Base-by-base conservation (phyloP, 1,284 basidiomycete species). In the Ustilago trichophora region DNA sequence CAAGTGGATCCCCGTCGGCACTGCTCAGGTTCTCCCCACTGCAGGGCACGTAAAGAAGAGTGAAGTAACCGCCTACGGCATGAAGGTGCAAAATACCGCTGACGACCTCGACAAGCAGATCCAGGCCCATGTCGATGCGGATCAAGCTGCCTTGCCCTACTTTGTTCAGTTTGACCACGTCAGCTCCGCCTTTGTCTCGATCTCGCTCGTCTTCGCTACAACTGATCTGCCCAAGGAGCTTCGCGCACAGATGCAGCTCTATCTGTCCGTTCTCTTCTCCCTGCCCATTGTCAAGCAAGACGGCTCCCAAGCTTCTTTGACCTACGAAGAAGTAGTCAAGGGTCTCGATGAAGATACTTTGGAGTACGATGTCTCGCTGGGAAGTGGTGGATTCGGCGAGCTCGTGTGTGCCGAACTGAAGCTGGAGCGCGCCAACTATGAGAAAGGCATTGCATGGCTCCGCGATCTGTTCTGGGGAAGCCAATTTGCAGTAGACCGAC, bases 1-100 rank as follows among this genome's bases (percentile, higher is more conserved):
- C 74, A 88, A 90, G 6, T 98, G 95, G 93, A 94, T 98, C 56
- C 88, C 91, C 1, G 93, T 98, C 3, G 88, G 93, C 73, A 95
- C 89, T 7, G 81, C 80, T 2, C 57, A 57, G 24, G 47, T 42
- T 4, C 27, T 44, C 9, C 56, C 58, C 6, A 26, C 32, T 21
- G 6, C 47, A 3, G 37, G n/a, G 4, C 26, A 32, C 16, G n/a
- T 13, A 6, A 25, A 42, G 16, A 42, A 38, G n/a, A 32, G 31
- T 18, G 47, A 56, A 32, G 32, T 33, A 0, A 24, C 59, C 4
- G 66, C 49, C 2, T 63, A 59, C 37, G 60, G 66, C 3, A 19
- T 69, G 12, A 29, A 43, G 13, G 65, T 68, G 9, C 13, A 22
- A 13, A 50, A n/a, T 59, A 65, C 72, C 73, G 83, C 19, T 19